Evolutionary conservation across 768 basidiomycete species (phyloP).

Genomic region (Phlebiopsis gigantea): DNA sequence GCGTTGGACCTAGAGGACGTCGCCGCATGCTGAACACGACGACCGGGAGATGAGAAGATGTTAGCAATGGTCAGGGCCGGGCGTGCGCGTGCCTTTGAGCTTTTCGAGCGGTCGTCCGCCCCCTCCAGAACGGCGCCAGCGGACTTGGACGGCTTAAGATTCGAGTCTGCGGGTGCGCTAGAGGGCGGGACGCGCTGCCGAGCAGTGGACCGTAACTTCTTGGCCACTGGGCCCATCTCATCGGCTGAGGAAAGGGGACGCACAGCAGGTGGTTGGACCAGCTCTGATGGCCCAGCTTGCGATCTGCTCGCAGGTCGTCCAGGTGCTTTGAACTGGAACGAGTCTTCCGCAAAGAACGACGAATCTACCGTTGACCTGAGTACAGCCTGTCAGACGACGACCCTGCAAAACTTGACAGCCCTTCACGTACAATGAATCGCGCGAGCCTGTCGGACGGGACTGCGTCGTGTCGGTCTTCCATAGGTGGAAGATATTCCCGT

Average conservation of each 20-base stretch:
- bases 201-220: slow-evolving; percentile 65
- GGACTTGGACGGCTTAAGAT: slow-evolving; percentile 52
- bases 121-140: slow-evolving; percentile 29
- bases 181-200: slow-evolving; percentile 44
- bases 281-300: slow-evolving; percentile 26
- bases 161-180: slow-evolving; percentile 17
- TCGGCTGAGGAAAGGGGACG: slow-evolving; percentile 80
- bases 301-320: slow-evolving; percentile 29
- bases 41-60: slow-evolving; percentile 82
- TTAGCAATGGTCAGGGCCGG: slow-evolving; percentile 84
- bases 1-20: slow-evolving; percentile 55
- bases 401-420: slow-evolving; percentile 16
- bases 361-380: slow-evolving; percentile 53
- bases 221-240: slow-evolving; percentile 72
- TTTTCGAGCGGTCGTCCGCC: slow-evolving; percentile 66
- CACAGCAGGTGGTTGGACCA: slow-evolving; percentile 43
- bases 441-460: slow-evolving; percentile 41
- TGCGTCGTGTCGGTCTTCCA: slow-evolving; percentile 50
- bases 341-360: slow-evolving; percentile 50
- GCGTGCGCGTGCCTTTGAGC: slow-evolving; percentile 79
- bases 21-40: slow-evolving; percentile 65
- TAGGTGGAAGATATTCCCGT: slow-evolving; percentile 50
- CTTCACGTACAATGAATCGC: slow-evolving; percentile 54
- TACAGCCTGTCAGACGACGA: slow-evolving; percentile 1
- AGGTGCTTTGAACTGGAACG: slow-evolving; percentile 44